Conservation (phyloP, 208 protist genomes). For the Trypanosoma caninum region DNA sequence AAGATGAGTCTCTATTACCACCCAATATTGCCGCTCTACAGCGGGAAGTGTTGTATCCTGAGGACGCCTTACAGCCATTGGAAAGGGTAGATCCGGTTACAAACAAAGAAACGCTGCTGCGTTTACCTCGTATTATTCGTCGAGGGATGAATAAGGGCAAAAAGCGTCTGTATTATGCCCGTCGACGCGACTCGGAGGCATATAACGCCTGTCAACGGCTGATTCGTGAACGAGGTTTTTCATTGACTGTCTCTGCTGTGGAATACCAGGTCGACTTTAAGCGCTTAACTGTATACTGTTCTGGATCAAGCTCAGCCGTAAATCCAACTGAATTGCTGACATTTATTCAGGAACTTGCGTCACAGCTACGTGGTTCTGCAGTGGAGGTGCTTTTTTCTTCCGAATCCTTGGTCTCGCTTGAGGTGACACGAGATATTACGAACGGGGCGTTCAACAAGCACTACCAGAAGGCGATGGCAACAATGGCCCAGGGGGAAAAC, state of each 20-base stretch:
- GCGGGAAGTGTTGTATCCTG: constrained; percentile 22
- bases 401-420: constrained; percentile 31
- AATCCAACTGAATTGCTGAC: constrained; percentile 27
- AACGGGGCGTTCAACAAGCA: constrained; percentile 15
- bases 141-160: constrained; percentile 77
- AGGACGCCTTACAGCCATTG: constrained; percentile 17
- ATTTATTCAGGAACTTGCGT: constrained; percentile 31
- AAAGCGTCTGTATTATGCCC: constrained; percentile 70
- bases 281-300: constrained; percentile 42
- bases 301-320: constrained; percentile 25
- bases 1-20: background rate
- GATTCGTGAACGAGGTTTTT: constrained; percentile 31
- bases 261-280: constrained; percentile 82
- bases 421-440: constrained; percentile 44
- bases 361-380: constrained; percentile 30
- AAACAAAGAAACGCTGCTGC: constrained; percentile 27
- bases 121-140: constrained; percentile 59
- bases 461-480: background rate
- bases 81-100: constrained; percentile 16
- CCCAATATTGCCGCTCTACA: constrained; percentile 1
- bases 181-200: constrained; percentile 57
- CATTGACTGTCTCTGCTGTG: constrained; percentile 34
- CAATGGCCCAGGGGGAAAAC: background rate
- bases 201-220: constrained; percentile 36
- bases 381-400: constrained; percentile 56